Percentiles rank a stretch among this genome's conserved stretches.
Evolutionary conservation across 1,284 basidiomycete genomes (phyloP).

Genomic region (Vanrija humicola): DNA sequence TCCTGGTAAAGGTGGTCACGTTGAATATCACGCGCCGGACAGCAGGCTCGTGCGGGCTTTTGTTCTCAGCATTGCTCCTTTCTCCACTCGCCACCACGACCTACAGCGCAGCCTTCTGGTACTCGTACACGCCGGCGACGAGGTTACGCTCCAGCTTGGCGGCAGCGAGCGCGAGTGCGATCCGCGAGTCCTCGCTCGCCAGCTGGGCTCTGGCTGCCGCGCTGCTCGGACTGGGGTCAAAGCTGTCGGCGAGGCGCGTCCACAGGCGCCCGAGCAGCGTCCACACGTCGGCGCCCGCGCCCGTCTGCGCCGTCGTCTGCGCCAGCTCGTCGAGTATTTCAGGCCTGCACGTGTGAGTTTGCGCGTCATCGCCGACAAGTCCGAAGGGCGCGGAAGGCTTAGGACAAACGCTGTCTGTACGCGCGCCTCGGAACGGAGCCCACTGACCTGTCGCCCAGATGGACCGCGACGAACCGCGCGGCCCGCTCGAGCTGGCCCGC

Average conservation of each 20-base stretch:
- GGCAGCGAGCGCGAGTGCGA: slow-evolving; percentile 24
- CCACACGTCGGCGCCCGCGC: slow-evolving; percentile 1
- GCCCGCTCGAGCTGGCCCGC: slow-evolving; percentile 16
- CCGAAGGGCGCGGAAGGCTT: neutral
- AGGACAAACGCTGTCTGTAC: neutral
- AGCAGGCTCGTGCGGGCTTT: slow-evolving; percentile 21
- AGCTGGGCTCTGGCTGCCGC: slow-evolving; percentile 2
- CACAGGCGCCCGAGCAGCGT: slow-evolving; percentile 3
- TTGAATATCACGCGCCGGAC: slow-evolving; percentile 36
- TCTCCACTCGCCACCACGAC: neutral
- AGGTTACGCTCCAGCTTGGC: slow-evolving; percentile 43
- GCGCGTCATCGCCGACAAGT: neutral
- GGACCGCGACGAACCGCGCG: slow-evolving; percentile 27
- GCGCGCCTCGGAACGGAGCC: neutral
- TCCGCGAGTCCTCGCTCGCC: slow-evolving; percentile 17
- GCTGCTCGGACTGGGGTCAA: slow-evolving; percentile 1
- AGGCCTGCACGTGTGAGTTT: slow-evolving; percentile 12
- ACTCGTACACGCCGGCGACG: slow-evolving; percentile 29
- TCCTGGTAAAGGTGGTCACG: slow-evolving; percentile 38
- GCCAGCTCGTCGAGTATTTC: slow-evolving; percentile 16
- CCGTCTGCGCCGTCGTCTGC: no score
- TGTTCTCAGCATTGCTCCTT: neutral
- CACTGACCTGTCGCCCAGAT: slow-evolving; percentile 32
- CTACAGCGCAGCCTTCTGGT: slow-evolving; percentile 30
- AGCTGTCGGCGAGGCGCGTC: slow-evolving; percentile 2